These are phyloP conservation scores for Adansonia gregorii DNA, from an alignment of 441 rosid species.

Conservation along the genomic window DNA sequence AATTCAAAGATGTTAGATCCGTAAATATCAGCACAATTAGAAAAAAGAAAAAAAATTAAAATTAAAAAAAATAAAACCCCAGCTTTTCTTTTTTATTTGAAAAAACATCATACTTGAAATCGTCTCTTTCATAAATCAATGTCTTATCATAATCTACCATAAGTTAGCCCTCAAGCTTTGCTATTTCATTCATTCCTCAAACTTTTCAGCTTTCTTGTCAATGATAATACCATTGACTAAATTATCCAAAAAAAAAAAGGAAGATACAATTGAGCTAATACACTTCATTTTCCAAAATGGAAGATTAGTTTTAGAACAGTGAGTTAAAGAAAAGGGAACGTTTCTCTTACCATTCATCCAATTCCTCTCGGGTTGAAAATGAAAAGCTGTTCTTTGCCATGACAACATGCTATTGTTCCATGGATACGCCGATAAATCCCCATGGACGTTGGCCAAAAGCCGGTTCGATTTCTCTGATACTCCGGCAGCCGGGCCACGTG, in stretches of 20 bases:
- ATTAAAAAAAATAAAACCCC: background rate
- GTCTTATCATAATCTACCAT: background rate
- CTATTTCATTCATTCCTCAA: background rate
- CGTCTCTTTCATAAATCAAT: background rate
- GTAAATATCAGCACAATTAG: background rate
- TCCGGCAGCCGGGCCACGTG: conserved; percentile 66
- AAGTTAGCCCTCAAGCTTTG: background rate
- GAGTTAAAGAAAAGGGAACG: background rate
- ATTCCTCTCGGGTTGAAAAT: conserved; percentile 82
- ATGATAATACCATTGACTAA: background rate
- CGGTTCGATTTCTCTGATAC: conserved; percentile 76
- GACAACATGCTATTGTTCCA: conserved; percentile 91
- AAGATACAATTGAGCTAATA: too few species aligned
- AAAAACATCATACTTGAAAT: background rate
- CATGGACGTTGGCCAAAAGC: conserved; percentile 18
- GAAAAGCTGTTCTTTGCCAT: conserved; percentile 89
- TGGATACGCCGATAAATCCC: conserved; percentile 34
- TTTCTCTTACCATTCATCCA: conserved; percentile 86
- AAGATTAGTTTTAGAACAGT: background rate
- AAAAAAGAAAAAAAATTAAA: background rate
- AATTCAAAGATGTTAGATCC: background rate
- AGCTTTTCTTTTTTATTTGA: background rate
- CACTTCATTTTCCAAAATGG: background rate
- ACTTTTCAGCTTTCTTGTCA: background rate
- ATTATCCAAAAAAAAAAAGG: too few species aligned